A percentile compares a stretch with the other conserved stretches of the same genome.
phyloP scores from a whole-genome alignment of 2,329 filamentous ascomycete genomes.

The Daldinia sp. region DNA sequence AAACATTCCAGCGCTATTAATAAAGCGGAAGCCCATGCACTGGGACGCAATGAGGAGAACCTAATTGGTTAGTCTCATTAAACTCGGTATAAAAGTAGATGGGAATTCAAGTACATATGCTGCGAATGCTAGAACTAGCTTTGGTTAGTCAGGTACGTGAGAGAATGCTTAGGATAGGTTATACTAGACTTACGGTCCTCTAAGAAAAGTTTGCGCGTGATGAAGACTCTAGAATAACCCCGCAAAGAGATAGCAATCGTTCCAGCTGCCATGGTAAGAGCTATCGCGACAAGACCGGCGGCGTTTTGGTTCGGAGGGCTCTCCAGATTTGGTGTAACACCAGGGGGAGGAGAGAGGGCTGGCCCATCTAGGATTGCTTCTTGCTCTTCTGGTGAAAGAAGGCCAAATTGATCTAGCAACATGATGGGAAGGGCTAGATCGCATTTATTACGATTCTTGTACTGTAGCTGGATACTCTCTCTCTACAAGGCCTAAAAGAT shows the following conservation, averaged over 20 bases:
- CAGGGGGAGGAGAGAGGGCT: not conserved
- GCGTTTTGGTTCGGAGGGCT: not conserved
- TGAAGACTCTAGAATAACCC: not conserved
- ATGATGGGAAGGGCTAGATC: not conserved
- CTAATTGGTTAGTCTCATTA: not conserved
- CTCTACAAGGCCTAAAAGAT: not conserved
- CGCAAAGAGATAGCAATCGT: not conserved
- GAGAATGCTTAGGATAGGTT: not conserved
- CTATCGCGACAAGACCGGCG: not conserved
- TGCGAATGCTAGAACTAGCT: not conserved
- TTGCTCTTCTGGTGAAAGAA: constrained; percentile 1
- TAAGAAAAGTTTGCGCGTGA: not conserved
- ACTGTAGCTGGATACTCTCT: not conserved
- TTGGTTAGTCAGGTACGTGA: not conserved
- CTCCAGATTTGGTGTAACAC: not conserved
- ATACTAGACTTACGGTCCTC: not conserved
- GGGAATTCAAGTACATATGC: not conserved
- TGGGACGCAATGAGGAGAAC: not conserved
- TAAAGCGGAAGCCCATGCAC: not conserved
- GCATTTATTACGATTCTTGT: not conserved
- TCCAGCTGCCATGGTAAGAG: not conserved
- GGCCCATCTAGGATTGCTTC: not conserved
- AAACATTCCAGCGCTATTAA: not conserved
- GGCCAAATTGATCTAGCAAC: not conserved
- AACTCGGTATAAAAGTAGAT: not conserved